Evolutionary conservation across 1,139 yeast species (phyloP).

Genomic region (Eremothecium coryli): DNA sequence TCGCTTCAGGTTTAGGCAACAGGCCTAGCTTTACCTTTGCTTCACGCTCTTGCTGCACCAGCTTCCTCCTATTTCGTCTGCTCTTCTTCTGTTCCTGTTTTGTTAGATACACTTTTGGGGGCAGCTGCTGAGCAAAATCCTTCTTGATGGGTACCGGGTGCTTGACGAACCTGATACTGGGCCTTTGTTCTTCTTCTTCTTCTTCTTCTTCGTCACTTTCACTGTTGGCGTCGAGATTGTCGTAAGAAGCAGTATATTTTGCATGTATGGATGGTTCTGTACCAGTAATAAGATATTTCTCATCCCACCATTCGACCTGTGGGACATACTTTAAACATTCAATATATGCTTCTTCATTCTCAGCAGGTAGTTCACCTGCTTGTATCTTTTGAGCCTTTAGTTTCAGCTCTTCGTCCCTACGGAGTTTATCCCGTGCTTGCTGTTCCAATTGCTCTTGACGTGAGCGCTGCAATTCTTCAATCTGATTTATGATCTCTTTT

Average conservation of each 20-base stretch:
- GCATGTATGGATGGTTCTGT: constrained; percentile 9
- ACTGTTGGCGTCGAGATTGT: constrained; percentile 13
- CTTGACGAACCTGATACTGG: constrained; percentile 45
- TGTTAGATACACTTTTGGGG: constrained; percentile 53
- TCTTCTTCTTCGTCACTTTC: constrained; percentile 22
- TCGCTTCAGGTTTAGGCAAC: constrained; percentile 84
- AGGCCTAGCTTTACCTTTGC: constrained; percentile 73
- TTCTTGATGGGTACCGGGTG: constrained; percentile 68
- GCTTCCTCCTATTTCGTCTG: constrained; percentile 61
- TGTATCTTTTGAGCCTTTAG: constrained; percentile 10
- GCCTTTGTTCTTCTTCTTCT: constrained; percentile 12
- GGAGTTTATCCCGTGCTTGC: constrained; percentile 8
- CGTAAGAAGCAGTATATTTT: constrained; percentile 17
- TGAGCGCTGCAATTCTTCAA: constrained; percentile 10
- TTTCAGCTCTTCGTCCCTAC: constrained; percentile 8
- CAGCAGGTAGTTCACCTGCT: constrained; percentile 25
- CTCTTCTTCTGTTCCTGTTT: constrained; percentile 68
- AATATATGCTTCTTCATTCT: constrained; percentile 21
- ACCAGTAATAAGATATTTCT: constrained; percentile 15
- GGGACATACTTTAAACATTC: constrained; percentile 13
- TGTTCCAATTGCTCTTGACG: constrained; percentile 7
- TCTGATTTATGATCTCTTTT: constrained; percentile 18
- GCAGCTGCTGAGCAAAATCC: constrained; percentile 41
- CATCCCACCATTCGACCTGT: constrained; percentile 29
- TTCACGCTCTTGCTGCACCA: constrained; percentile 58